Evolutionary conservation across 768 basidiomycete genomes (phyloP).

Genomic region (Gymnopilus junonius): DNA sequence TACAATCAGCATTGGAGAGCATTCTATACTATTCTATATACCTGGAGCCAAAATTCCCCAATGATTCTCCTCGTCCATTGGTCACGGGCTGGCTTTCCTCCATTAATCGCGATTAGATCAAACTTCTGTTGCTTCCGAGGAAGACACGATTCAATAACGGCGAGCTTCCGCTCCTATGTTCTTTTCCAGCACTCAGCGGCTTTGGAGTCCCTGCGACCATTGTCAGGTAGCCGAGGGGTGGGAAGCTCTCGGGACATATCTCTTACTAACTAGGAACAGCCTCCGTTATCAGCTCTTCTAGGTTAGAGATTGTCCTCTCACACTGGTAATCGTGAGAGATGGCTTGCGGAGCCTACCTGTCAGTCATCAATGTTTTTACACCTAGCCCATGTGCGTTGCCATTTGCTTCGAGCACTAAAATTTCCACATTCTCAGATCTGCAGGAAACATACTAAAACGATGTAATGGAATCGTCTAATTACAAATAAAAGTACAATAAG

Average conservation of each 20-base stretch:
- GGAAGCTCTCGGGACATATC: neutral
- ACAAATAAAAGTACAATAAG: neutral
- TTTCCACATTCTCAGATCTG: neutral
- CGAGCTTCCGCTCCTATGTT: neutral
- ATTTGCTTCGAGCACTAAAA: neutral
- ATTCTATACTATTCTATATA: too few species aligned
- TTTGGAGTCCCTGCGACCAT: neutral
- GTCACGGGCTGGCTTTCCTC: neutral
- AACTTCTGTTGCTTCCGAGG: neutral
- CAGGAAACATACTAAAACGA: neutral
- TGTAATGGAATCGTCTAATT: neutral
- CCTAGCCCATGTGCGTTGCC: neutral
- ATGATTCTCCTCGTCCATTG: neutral
- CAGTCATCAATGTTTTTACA: neutral
- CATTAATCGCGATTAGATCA: neutral
- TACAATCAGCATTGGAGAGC: neutral
- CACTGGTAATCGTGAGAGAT: neutral
- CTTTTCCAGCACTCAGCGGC: neutral
- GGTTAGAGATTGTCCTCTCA: neutral
- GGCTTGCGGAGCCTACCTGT: neutral
- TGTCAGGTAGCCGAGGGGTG: neutral
- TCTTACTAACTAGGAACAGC: neutral
- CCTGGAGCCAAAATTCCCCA: neutral
- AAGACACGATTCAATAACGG: neutral
- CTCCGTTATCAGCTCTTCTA: neutral